Evolutionary conservation across 2,329 filamentous ascomycete genomes (phyloP), one percentile per base, ranked within the genome.

Genomic region (Diplodia mutila): DNA sequence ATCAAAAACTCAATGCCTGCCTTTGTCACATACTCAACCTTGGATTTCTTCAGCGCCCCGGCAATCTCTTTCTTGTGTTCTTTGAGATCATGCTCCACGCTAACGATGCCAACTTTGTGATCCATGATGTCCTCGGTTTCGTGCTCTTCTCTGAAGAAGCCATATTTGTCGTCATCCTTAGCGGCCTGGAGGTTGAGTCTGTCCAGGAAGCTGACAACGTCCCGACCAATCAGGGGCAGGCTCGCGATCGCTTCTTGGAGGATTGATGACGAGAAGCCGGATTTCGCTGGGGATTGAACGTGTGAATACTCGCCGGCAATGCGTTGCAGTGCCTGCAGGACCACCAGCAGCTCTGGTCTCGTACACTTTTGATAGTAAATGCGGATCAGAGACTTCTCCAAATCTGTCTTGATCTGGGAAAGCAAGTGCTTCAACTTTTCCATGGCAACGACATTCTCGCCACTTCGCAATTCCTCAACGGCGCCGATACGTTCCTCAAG

Each of bases 331-430:
- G 91, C 91, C 77, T 98, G 94, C 1, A 99, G 84, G 4, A 96
- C 90, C 0, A 87, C 88, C 2, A 98, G 84, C 4, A 99, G 87
- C 78, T 99, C 95, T 0, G 94, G 91, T 0, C 95, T 89, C 0
- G 92, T 91, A 78, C 94, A 98, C 81, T 97, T 97, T 61, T 94
- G 93, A 79, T 99, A 99, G 82, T 98, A 99, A 68, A 99, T 97
- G 53, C 95, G 88, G 74, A 98, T 94, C 54, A 99, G 83, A 69
- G 92, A 95, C 72, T 95, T 93, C 79, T 99, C 95, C 6, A 99
- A 87, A 75, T 99, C 95, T 6, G 87, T 89, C 75, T 86, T 92
- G 69, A 90, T 89, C 68, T 85, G 90, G 29, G 85, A 83, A 1
- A 99, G 84, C 11, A 98, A 81, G 23, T 83, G 85, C 70, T 89